phyloP scores from a whole-genome alignment of 2,329 filamentous ascomycete species.

The Aspergillus flavus region DNA sequence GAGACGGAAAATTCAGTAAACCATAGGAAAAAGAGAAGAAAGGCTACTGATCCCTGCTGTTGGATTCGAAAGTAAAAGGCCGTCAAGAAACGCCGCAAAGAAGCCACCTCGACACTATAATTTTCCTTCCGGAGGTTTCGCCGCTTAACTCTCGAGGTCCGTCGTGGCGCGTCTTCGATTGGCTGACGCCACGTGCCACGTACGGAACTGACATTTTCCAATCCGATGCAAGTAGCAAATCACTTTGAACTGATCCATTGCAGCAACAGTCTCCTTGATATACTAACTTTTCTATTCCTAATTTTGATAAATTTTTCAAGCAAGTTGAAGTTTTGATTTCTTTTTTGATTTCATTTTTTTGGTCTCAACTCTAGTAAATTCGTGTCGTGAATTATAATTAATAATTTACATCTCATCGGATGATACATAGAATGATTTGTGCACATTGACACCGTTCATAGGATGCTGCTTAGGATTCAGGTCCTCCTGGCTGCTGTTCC shows the following conservation, averaged over 20 bases:
- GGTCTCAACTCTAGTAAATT: neutral
- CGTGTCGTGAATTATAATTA: neutral
- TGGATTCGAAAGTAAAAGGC: slow-evolving; percentile 3
- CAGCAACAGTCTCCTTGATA: too few species aligned
- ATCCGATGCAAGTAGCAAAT: neutral
- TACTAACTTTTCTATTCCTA: neutral
- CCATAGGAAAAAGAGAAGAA: slow-evolving; percentile 27
- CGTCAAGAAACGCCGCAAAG: slow-evolving; percentile 15
- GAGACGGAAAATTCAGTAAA: slow-evolving; percentile 19
- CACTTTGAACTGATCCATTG: neutral
- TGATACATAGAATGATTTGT: slow-evolving; percentile 38
- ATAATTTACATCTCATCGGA: slow-evolving; percentile 24
- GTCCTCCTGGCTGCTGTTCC: slow-evolving; percentile 37
- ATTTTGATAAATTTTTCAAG: neutral
- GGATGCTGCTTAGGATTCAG: slow-evolving; percentile 31
- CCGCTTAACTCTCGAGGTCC: slow-evolving; percentile 21
- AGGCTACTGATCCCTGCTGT: slow-evolving; percentile 2
- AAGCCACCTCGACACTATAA: slow-evolving; percentile 33
- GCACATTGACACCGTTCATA: slow-evolving; percentile 35
- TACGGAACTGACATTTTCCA: slow-evolving; percentile 22
- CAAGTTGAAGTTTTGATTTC: neutral
- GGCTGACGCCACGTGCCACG: slow-evolving; percentile 23
- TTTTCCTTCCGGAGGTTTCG: slow-evolving; percentile 26
- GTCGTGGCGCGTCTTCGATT: slow-evolving; percentile 19
- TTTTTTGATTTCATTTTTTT: neutral